Conservation (phyloP, 1,139 yeast species). For the Yamadazyma diospyri region DNA sequence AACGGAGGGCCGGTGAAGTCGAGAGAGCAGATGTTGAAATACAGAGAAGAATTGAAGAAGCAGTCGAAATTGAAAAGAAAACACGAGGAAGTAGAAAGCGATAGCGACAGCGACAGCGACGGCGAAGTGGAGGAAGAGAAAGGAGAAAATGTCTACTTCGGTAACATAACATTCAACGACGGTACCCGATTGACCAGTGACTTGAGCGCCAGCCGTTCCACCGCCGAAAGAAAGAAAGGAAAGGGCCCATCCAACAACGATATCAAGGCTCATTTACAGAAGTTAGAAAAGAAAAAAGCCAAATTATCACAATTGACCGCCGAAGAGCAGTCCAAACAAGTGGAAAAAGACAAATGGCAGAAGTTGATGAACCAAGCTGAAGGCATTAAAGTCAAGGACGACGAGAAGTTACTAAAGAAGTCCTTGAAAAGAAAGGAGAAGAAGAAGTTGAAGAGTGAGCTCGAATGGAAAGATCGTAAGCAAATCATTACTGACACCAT, state of each 20-base stretch:
- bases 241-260: slow-evolving; percentile 89
- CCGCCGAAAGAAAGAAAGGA: slow-evolving; percentile 49
- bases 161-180: slow-evolving; percentile 78
- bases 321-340: slow-evolving; percentile 57
- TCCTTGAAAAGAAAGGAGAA: slow-evolving; percentile 82
- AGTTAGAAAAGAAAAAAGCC: slow-evolving; percentile 70
- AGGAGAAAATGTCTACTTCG: slow-evolving; percentile 57
- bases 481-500: slow-evolving; percentile 73
- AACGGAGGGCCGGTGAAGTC: slow-evolving; percentile 79
- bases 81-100: slow-evolving; percentile 34
- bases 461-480: slow-evolving; percentile 85
- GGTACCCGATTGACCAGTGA: slow-evolving; percentile 83
- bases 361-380: slow-evolving; percentile 82
- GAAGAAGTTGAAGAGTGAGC: slow-evolving; percentile 73
- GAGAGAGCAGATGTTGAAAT: slow-evolving; percentile 70
- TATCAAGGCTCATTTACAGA: slow-evolving; percentile 74
- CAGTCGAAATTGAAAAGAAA: slow-evolving; percentile 34
- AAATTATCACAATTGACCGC: slow-evolving; percentile 59
- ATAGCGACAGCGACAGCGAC: slow-evolving; percentile 32
- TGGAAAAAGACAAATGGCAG: slow-evolving; percentile 82
- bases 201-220: slow-evolving; percentile 52
- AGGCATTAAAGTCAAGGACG: slow-evolving; percentile 85
- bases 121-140: slow-evolving; percentile 36
- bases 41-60: slow-evolving; percentile 43
- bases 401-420: slow-evolving; percentile 81